Percentiles rank a stretch among this genome's conserved stretches.
Conservation (phyloP, 495 filamentous ascomycete species). For the Hyaloscypha bicolor region DNA sequence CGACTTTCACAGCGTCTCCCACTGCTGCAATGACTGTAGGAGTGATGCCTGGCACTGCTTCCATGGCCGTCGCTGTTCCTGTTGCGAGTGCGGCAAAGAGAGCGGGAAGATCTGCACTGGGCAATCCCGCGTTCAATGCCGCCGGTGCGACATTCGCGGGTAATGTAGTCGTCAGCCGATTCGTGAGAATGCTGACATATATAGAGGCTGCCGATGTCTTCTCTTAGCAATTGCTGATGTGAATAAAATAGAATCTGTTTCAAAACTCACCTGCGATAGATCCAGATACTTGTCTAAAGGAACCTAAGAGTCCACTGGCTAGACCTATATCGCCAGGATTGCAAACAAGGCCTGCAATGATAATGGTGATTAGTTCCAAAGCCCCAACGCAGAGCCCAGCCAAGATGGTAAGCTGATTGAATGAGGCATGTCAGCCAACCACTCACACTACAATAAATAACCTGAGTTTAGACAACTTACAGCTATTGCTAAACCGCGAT, state of each 20-base stretch:
- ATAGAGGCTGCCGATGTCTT: conserved; percentile 26
- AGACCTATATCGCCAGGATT: conserved; percentile 44
- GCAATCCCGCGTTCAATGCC: conserved; percentile 41
- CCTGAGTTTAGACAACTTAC: conserved; percentile 15
- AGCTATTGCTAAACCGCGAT: conserved; percentile 19
- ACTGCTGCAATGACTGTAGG: conserved; percentile 36
- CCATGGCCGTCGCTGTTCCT: conserved; percentile 26
- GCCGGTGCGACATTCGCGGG: conserved; percentile 40
- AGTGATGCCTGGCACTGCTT: conserved; percentile 44
- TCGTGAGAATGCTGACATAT: conserved; percentile 46
- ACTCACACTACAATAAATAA: conserved; percentile 26
- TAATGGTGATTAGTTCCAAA: conserved; percentile 14
- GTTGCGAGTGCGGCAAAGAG: conserved; percentile 39
- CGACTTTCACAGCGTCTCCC: conserved; percentile 36
- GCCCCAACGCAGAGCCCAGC: conserved; percentile 33
- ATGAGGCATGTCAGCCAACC: conserved; percentile 21
- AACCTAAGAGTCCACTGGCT: conserved; percentile 41
- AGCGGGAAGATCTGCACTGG: conserved; percentile 35
- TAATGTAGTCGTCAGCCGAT: conserved; percentile 38
- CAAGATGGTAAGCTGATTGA: conserved; percentile 31
- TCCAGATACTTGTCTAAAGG: conserved; percentile 32
- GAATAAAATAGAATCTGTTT: conserved; percentile 5
- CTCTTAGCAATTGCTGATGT: conserved; percentile 23
- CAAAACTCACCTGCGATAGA: conserved; percentile 32
- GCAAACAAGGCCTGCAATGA: conserved; percentile 14